Base-by-base conservation (phyloP, 345 rosid genomes). In the Arabis hirsuta region DNA sequence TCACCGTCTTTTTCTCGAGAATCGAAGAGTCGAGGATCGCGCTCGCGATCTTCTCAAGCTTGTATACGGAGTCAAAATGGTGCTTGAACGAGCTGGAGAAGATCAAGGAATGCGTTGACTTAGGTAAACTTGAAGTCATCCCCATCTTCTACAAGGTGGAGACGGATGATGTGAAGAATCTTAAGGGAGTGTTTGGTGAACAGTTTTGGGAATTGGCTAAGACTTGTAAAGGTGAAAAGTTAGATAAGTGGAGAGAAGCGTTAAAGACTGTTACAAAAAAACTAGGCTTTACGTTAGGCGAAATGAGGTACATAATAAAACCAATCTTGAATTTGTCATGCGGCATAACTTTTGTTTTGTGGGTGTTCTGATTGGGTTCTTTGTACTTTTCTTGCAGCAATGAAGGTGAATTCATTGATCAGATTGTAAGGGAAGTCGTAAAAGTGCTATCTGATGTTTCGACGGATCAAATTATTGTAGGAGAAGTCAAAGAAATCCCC, bases 11-110 rank as follows among this genome's bases (percentile, higher is more conserved):
- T 0, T 46, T 57, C 1, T 3, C n/a, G 0, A 32, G 55, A 20
- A 69, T 69, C 47, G 46, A 56, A 22, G 3, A 48, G 3, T 70
- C 74, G 3, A 38, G 1, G 3, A 10, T 59, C 13, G 74, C 74
- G 3, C 26, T 70, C 0, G 51, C 74, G 0, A 59, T 70, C n/a
- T 57, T 70, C 66, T 70, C 74, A 0, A 59, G 11, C 41, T 0
- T 0, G 13, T 70, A 70, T 0, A 14, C 74, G 7, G 65, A 69
- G 13, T 69, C 73, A 0, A 0, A 1, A 0, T 67, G 63, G 62
- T 67, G 72, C 10, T 55, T 69, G 24, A 0, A 69, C 65, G 73
- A 69, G 56, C 73, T 70, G 1, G 67, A 4, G 22, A 70, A 70
- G 31, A 70, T 70, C n/a, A 70, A 3, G 7, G 59, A 70, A 5